These are phyloP conservation scores for Rhodotorula sp. DNA, from an alignment of 1,284 basidiomycete species.

Conservation along the genomic window DNA sequence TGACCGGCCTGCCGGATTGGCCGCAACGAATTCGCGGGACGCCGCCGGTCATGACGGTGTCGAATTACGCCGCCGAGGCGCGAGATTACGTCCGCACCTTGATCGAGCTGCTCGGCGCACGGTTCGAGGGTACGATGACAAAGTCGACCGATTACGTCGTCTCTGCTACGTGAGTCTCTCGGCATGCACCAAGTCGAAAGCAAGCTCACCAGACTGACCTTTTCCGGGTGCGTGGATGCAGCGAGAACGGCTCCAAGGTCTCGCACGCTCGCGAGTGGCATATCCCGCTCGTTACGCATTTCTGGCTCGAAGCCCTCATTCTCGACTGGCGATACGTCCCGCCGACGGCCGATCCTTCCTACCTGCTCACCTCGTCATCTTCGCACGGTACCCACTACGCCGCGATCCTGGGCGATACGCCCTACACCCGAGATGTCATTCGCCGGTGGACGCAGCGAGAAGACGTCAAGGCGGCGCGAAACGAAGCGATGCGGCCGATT, in stretches of 20 bases:
- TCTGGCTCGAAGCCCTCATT: conserved; percentile 85
- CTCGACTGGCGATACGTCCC: conserved; percentile 60
- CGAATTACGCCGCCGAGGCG: conserved; percentile 79
- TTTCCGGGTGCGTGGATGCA: conserved; percentile 45
- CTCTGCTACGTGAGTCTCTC: conserved; percentile 69
- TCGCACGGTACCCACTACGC: conserved; percentile 20
- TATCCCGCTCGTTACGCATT: conserved; percentile 80
- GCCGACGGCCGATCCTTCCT: conserved; percentile 11
- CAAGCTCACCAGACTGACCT: not conserved
- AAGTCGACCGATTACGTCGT: conserved; percentile 68
- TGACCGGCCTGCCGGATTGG: conserved; percentile 14
- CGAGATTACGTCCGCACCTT: conserved; percentile 82
- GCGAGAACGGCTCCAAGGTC: conserved; percentile 68
- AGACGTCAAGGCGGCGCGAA: conserved; percentile 13
- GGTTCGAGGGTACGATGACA: conserved; percentile 74
- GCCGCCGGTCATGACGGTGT: conserved; percentile 60
- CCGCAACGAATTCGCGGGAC: not conserved
- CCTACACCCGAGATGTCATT: conserved; percentile 16
- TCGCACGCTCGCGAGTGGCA: conserved; percentile 71
- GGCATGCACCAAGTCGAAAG: not conserved
- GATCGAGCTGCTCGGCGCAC: conserved; percentile 70
- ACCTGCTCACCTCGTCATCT: not conserved
- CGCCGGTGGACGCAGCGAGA: conserved; percentile 26
- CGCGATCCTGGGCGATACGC: conserved; percentile 22
- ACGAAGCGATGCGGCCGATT: conserved; percentile 15